A percentile compares a stretch with the other conserved stretches of the same genome.
phyloP scores from a whole-genome alignment of 163 green algal genomes.

The Chlorella variabilis region DNA sequence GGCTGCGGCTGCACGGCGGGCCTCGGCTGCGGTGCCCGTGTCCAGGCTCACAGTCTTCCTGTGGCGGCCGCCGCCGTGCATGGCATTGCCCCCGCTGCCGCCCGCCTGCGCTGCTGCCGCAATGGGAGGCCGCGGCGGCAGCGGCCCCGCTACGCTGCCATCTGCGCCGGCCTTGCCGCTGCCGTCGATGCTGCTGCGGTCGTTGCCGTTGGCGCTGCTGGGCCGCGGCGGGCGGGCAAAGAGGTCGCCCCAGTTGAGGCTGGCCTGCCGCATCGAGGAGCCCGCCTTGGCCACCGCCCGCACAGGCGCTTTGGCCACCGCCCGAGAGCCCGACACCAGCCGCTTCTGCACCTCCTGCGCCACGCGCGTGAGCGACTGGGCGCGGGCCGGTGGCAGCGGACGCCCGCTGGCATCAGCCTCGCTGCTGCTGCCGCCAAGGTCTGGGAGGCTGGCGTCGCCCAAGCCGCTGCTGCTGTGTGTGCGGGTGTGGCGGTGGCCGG shows the following conservation, averaged over 20 bases:
- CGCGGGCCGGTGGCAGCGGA: background rate
- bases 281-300: background rate
- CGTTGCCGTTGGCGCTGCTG: background rate
- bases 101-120: background rate
- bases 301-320: conserved; percentile 2
- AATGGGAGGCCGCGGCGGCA: background rate
- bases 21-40: background rate
- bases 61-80: background rate
- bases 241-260: background rate
- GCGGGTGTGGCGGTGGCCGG: conserved; percentile 6
- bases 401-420: background rate
- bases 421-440: background rate
- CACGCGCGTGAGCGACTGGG: conserved; percentile 7
- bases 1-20: background rate
- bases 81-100: no score
- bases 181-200: background rate
- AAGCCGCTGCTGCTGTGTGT: background rate
- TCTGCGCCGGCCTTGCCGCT: background rate
- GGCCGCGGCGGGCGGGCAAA: background rate
- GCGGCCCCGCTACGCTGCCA: background rate
- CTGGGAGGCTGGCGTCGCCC: background rate
- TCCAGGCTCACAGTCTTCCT: conserved; percentile 23
- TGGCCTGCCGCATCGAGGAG: background rate
- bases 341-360: conserved; percentile 8
- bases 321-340: conserved; percentile 10